Percentiles rank a stretch among this genome's conserved stretches.
Conservation (phyloP, 2,329 filamentous ascomycete species). For the Volutella citrinella region DNA sequence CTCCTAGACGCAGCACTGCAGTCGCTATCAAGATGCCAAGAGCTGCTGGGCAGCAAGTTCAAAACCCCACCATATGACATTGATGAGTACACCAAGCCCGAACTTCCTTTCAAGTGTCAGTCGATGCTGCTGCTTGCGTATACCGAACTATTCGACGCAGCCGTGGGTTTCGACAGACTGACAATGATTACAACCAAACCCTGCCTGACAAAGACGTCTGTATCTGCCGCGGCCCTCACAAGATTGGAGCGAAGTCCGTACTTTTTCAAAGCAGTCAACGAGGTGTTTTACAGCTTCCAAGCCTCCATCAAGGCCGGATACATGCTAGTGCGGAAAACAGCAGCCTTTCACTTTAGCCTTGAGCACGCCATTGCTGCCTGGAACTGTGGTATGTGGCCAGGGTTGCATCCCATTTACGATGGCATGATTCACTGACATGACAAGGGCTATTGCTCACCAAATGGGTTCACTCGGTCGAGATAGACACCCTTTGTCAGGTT, state of each 20-base stretch:
- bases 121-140: not conserved
- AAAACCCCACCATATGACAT: no score
- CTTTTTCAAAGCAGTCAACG: not conserved
- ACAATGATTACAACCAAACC: no score
- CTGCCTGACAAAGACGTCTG: no score
- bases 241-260: constrained; percentile 1
- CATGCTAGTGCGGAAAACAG: constrained; percentile 1
- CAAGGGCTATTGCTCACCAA: not conserved
- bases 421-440: not conserved
- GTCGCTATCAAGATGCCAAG: not conserved
- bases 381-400: not conserved
- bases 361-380: constrained; percentile 1
- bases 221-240: no score
- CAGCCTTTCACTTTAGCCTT: not conserved
- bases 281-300: not conserved
- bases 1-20: not conserved
- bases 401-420: not conserved
- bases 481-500: not conserved
- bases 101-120: constrained; percentile 1
- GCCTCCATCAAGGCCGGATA: not conserved
- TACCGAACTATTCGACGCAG: not conserved
- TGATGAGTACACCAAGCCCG: not conserved
- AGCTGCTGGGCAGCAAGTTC: constrained; percentile 1
- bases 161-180: not conserved
- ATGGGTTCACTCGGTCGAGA: constrained; percentile 2